Conservation (phyloP, 1,139 yeast species). For the Geotrichum bryndzae region DNA sequence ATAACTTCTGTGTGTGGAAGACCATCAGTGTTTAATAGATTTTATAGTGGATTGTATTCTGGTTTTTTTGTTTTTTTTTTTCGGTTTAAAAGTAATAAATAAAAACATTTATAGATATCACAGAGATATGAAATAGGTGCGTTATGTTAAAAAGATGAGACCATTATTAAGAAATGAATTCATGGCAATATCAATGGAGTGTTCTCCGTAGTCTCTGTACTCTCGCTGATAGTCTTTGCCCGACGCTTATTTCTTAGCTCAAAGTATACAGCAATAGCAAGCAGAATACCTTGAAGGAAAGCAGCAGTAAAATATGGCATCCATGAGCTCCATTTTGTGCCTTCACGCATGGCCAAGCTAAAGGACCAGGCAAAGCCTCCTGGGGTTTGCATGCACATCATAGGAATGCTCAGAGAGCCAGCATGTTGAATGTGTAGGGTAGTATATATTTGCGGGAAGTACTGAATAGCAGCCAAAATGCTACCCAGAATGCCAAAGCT, state of each 20-base stretch:
- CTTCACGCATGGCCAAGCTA: conserved; percentile 63
- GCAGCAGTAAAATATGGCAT: conserved; percentile 74
- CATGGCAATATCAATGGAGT: neutral
- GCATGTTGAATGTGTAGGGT: conserved; percentile 67
- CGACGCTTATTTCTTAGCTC: conserved; percentile 23
- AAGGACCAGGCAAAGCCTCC: conserved; percentile 80
- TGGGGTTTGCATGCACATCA: conserved; percentile 87
- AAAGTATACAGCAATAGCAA: conserved; percentile 48
- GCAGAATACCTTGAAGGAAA: conserved; percentile 50
- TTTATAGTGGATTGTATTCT: neutral
- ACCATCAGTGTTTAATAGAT: conserved; percentile 71
- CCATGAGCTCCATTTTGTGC: conserved; percentile 86
- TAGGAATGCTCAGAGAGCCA: conserved; percentile 71
- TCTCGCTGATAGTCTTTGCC: conserved; percentile 3
- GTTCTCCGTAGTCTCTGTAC: neutral
- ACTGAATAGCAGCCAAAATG: conserved; percentile 58
- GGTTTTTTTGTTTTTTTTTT: neutral
- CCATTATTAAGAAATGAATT: neutral
- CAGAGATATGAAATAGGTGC: neutral
- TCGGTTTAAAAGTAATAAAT: neutral
- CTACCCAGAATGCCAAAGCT: conserved; percentile 53
- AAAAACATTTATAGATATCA: neutral
- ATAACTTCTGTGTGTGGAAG: conserved; percentile 92
- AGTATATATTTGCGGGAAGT: conserved; percentile 73
- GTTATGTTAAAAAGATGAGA: neutral